Base-by-base conservation (phyloP, 176 grass and related monocot genomes). In the Phoenix dactylifera region DNA sequence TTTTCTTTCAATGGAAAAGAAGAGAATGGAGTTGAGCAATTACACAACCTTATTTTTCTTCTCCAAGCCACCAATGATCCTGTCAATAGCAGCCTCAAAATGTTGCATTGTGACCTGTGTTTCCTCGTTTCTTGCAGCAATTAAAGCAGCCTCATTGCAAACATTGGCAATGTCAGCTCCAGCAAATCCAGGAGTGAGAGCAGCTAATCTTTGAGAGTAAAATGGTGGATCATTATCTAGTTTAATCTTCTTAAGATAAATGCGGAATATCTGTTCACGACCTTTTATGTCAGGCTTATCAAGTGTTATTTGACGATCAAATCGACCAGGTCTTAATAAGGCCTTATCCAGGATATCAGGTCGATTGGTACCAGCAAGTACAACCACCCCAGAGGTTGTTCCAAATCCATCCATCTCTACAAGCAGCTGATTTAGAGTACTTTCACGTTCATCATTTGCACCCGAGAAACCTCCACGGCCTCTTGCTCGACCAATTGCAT, bases 341-440 rank as follows among this genome's bases (percentile, higher is more conserved):
- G 93, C 93, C 58, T 97, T 88, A 66, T 97, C 93, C 57, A 97
- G 72, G 55, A 88, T 85, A 78, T 88, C 93, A 72, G 93, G 87
- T 80, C 87, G 73, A 55, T 91, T 97, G 4, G 93, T 97, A 69
- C 93, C 87, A 58, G 87, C 93, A 80, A 97, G 84, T 65, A 91
- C 84, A 64, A 88, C 87, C 50, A 97, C 87, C 19, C 87, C 87
- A 25, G 76, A 59, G 22, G 81, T 97, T 17, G 93, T 97, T 59
- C 87, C 87, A 77, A 91, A 97, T 52, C 93, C 93, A 75, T 97
- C 93, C 87, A 97, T 97, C 72, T 97, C 93, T 54, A 97, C 93
- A 52, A 91, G 83, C 67, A 91, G 72, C 66, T 97, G 93, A 16
- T 88, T 97, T 69, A 97, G 80, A 50, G 93, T 91, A 52, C 81